These are phyloP conservation scores for Trematosphaeria pertusa DNA, from an alignment of 2,329 filamentous ascomycete species.

Conservation along the genomic window DNA sequence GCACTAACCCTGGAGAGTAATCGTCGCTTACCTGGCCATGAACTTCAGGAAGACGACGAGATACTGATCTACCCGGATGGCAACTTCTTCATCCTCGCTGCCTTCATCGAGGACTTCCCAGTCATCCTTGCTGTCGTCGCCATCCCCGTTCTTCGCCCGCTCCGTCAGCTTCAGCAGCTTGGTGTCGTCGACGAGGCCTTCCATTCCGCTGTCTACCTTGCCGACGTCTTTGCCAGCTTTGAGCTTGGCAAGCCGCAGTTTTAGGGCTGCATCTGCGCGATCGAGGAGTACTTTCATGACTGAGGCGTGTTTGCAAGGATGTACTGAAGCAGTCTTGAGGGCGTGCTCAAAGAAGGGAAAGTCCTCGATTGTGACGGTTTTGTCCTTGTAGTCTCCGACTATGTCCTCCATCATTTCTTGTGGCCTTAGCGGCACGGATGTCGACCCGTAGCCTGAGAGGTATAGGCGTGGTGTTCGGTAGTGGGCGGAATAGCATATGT, in stretches of 20 bases:
- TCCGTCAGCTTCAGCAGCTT: constrained; percentile 66
- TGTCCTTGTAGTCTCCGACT: constrained; percentile 95
- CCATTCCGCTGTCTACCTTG: constrained; percentile 70
- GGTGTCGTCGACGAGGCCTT: constrained; percentile 85
- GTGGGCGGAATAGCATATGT: constrained; percentile 97
- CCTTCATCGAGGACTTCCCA: constrained; percentile 67
- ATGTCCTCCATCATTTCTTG: constrained; percentile 96
- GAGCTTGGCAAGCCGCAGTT: constrained; percentile 84
- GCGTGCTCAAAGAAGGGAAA: constrained; percentile 92
- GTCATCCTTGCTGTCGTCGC: constrained; percentile 56
- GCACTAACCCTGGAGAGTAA: constrained; percentile 55
- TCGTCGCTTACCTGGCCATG: constrained; percentile 54
- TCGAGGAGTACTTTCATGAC: constrained; percentile 99
- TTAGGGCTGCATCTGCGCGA: constrained; percentile 90
- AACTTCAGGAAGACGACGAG: constrained; percentile 87
- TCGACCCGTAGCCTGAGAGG: constrained; percentile 84
- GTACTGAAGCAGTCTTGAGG: constrained; percentile 95
- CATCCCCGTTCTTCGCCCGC: constrained; percentile 51
- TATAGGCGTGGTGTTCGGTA: constrained; percentile 96
- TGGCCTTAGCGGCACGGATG: constrained; percentile 81
- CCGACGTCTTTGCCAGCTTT: constrained; percentile 65
- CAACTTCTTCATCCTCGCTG: constrained; percentile 72
- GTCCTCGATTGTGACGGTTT: constrained; percentile 97
- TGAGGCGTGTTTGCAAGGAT: constrained; percentile 95
- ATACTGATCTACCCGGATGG: constrained; percentile 88